Conservation (phyloP, 1,284 basidiomycete genomes). For the Hortiboletus rubellus region DNA sequence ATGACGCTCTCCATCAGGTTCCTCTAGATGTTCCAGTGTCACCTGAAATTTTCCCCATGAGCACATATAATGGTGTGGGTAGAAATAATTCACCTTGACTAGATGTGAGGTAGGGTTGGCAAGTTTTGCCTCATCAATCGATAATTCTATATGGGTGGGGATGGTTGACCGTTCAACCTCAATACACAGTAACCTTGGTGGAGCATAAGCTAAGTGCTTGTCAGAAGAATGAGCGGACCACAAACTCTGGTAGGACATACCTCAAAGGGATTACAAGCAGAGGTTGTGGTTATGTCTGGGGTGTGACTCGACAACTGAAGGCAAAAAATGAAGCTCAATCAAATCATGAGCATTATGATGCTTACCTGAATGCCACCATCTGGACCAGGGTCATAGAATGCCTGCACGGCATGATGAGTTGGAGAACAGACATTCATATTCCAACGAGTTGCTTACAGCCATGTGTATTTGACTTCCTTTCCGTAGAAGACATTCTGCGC, state of each 20-base stretch:
- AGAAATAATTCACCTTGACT: constrained; percentile 29
- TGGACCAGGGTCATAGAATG: constrained; percentile 39
- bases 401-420: constrained; percentile 17
- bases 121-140: constrained; percentile 32
- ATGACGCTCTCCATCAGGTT: too few relatives aligned
- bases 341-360: background rate
- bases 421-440: background rate
- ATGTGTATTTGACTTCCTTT: constrained; percentile 36
- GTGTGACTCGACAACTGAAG: constrained; percentile 32
- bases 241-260: constrained; percentile 13
- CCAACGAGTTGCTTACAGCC: constrained; percentile 21
- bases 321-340: background rate
- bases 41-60: constrained; percentile 3
- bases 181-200: constrained; percentile 34
- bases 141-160: constrained; percentile 37
- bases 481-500: constrained; percentile 36
- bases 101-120: constrained; percentile 35
- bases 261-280: constrained; percentile 39
- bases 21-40: too few relatives aligned
- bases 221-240: background rate
- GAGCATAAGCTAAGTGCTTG: constrained; percentile 26
- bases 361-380: constrained; percentile 34
- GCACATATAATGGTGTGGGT: background rate
- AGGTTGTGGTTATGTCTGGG: constrained; percentile 34
- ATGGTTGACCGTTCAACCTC: constrained; percentile 37